These are phyloP conservation scores for Salix purpurea DNA, from an alignment of 345 rosid species.

Conservation along the genomic window DNA sequence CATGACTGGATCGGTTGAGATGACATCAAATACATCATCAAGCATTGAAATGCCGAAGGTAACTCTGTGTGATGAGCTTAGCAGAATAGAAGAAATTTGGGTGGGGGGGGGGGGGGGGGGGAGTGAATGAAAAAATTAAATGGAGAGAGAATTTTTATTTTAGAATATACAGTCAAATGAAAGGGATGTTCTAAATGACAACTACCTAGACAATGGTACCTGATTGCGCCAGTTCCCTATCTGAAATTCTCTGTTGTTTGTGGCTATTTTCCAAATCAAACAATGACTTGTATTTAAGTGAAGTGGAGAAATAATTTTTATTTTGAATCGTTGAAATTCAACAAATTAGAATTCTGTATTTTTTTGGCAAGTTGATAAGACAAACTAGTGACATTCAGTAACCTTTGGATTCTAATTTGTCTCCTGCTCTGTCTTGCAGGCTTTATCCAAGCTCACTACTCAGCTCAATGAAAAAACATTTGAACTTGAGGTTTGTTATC, in stretches of 20 bases:
- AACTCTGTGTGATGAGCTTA: conserved; percentile 8
- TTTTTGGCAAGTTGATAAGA: neutral
- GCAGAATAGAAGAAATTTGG: too few species aligned
- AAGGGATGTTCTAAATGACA: too few species aligned
- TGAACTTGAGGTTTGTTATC: conserved; percentile 63
- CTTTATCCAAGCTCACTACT: conserved; percentile 48
- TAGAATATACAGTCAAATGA: too few species aligned
- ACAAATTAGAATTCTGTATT: neutral
- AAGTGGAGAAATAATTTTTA: neutral
- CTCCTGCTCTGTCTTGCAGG: conserved; percentile 32
- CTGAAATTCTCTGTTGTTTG: too few species aligned
- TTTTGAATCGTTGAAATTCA: neutral
- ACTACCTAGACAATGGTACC: too few species aligned
- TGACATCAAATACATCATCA: conserved; percentile 33
- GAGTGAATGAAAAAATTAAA: too few species aligned
- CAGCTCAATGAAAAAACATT: conserved; percentile 59
- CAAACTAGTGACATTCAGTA: neutral
- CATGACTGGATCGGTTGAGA: conserved; percentile 55
- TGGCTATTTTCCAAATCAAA: neutral
- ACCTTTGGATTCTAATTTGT: conserved; percentile 17
- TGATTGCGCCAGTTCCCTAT: too few species aligned
- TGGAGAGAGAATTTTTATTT: too few species aligned
- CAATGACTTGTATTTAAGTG: neutral
- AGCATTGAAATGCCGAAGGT: conserved; percentile 51
- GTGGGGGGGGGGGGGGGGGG: too few species aligned